Evolutionary conservation across 2,329 filamentous ascomycete genomes (phyloP).

Genomic region (Davidsoniella eucalypti): DNA sequence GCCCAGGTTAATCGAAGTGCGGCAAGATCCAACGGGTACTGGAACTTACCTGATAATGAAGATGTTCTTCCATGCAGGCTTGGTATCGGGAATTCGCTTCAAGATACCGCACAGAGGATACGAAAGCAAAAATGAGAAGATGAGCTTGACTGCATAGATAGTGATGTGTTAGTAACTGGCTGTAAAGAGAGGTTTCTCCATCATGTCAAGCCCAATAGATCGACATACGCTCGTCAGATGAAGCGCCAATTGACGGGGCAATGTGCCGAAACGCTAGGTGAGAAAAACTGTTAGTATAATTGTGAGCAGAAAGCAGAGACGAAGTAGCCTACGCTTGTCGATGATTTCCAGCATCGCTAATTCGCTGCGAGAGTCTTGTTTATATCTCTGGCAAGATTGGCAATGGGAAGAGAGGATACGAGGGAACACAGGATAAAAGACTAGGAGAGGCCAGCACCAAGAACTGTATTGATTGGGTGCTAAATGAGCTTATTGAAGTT

Average conservation of each 20-base stretch:
- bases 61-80: conserved; percentile 70
- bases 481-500: too few relatives aligned
- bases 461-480: too few relatives aligned
- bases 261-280: conserved; percentile 28
- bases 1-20: neutral
- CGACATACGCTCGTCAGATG: conserved; percentile 30
- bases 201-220: neutral
- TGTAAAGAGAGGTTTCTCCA: neutral
- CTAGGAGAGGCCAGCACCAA: too few relatives aligned
- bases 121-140: conserved; percentile 76
- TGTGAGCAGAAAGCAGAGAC: neutral
- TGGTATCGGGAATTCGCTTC: conserved; percentile 75
- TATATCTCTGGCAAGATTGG: too few relatives aligned
- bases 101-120: conserved; percentile 80
- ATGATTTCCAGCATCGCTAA: conserved; percentile 9
- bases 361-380: too few relatives aligned
- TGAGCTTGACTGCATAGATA: conserved; percentile 60
- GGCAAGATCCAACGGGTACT: neutral
- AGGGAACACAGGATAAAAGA: too few relatives aligned
- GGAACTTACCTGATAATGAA: conserved; percentile 58
- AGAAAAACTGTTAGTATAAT: neutral
- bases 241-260: conserved; percentile 25
- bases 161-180: neutral
- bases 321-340: conserved; percentile 5
- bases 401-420: too few relatives aligned